These are phyloP conservation scores for Chrysophaeum taylorii DNA, from an alignment of 352 stramenopile genomes.

Conservation along the genomic window DNA sequence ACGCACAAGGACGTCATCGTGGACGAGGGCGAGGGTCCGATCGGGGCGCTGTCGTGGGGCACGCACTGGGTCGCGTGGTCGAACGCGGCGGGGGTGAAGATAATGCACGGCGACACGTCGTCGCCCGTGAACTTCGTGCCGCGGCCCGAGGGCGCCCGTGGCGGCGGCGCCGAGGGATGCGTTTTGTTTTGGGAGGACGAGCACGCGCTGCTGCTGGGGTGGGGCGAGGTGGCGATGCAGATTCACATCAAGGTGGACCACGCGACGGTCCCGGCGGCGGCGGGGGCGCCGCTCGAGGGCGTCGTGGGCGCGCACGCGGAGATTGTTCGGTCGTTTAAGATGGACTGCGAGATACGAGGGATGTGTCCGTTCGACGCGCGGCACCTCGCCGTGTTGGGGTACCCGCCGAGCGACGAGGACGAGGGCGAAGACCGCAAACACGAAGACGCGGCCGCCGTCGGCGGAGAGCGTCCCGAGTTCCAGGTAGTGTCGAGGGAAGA, in stretches of 20 bases:
- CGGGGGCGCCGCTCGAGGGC: neutral
- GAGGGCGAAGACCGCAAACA: slow-evolving; percentile 15
- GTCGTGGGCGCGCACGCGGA: slow-evolving; percentile 18
- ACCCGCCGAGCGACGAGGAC: slow-evolving; percentile 3
- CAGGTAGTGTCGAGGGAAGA: slow-evolving; percentile 24
- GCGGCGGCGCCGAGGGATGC: slow-evolving; percentile 20
- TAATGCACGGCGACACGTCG: slow-evolving; percentile 35
- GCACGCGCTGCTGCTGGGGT: slow-evolving; percentile 31
- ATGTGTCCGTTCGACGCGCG: slow-evolving; percentile 35
- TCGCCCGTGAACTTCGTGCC: slow-evolving; percentile 30
- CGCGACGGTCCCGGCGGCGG: neutral
- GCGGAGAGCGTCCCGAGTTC: slow-evolving; percentile 18
- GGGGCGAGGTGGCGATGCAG: slow-evolving; percentile 35
- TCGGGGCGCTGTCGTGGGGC: slow-evolving; percentile 34
- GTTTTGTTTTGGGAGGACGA: slow-evolving; percentile 33
- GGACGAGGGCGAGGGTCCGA: slow-evolving; percentile 33
- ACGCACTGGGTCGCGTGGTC: slow-evolving; percentile 34
- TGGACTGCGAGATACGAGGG: slow-evolving; percentile 32
- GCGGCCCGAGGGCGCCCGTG: slow-evolving; percentile 15
- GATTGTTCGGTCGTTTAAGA: slow-evolving; percentile 28
- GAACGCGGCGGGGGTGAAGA: slow-evolving; percentile 37
- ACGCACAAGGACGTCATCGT: slow-evolving; percentile 28
- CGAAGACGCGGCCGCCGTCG: neutral
- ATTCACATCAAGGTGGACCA: slow-evolving; percentile 14
- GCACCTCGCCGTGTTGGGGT: slow-evolving; percentile 31